A percentile compares a stretch with the other conserved stretches of the same genome.
Conservation (phyloP, 805 yeast genomes). For the Metschnikowia corniflorae region DNA sequence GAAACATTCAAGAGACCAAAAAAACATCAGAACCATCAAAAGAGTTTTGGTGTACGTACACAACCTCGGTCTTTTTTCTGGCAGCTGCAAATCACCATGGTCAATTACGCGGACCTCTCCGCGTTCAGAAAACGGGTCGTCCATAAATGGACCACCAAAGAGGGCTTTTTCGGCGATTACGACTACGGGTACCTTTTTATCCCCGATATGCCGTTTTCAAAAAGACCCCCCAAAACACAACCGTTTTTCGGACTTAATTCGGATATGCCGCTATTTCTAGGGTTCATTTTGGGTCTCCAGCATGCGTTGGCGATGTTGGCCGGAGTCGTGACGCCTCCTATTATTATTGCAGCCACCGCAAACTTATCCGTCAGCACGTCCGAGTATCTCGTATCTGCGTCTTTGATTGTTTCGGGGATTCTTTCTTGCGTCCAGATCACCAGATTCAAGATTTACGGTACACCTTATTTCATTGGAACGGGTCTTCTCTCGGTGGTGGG, state of each 20-base stretch:
- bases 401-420: constrained; percentile 42
- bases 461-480: constrained; percentile 79
- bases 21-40: too few species aligned
- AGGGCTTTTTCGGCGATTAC: constrained; percentile 84
- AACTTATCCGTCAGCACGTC: constrained; percentile 45
- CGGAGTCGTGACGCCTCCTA: constrained; percentile 82
- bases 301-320: constrained; percentile 90
- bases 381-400: constrained; percentile 36
- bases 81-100: too few species aligned
- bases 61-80: too few species aligned
- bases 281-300: constrained; percentile 77
- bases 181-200: constrained; percentile 77
- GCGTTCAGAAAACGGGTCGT: constrained; percentile 19
- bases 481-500: constrained; percentile 90
- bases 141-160: constrained; percentile 62
- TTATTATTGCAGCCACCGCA: constrained; percentile 64
- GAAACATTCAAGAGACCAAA: too few species aligned
- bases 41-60: too few species aligned
- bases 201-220: constrained; percentile 71
- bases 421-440: constrained; percentile 75
- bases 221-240: constrained; percentile 47
- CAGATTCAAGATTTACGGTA: constrained; percentile 68
- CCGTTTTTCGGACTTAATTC: constrained; percentile 82
- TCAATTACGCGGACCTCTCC: constrained; percentile 6
- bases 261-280: constrained; percentile 78